phyloP scores from a whole-genome alignment of 345 rosid genomes.

The Clausena lansium region DNA sequence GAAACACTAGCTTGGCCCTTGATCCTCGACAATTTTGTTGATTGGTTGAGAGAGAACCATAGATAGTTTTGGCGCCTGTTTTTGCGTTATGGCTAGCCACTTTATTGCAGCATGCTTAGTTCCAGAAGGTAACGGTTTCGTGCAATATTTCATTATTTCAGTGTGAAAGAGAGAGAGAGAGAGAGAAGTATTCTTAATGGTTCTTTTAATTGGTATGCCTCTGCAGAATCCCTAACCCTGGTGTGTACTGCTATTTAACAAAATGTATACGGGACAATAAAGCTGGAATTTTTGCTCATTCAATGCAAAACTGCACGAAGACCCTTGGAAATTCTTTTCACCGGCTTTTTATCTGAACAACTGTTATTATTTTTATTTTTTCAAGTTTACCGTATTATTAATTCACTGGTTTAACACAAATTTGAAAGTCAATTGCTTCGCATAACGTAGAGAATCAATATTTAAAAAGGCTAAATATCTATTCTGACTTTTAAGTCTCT shows the following conservation, averaged over 20 bases:
- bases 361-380: background rate
- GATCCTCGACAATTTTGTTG: slow-evolving; percentile 53
- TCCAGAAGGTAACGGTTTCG: background rate
- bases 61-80: slow-evolving; percentile 22
- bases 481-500: background rate
- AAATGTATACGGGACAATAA: background rate
- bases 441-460: background rate
- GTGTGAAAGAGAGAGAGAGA: background rate
- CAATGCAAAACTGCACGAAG: background rate
- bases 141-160: background rate
- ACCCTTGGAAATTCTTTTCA: background rate
- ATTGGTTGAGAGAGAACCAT: slow-evolving; percentile 46
- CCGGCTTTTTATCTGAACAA: background rate
- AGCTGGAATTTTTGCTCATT: background rate
- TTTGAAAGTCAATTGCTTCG: background rate
- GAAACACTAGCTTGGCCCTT: slow-evolving; percentile 49
- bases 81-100: background rate
- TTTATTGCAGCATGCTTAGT: background rate
- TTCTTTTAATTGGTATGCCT: background rate
- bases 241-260: background rate
- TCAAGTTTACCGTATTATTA: too few relatives aligned
- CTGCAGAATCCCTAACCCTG: background rate
- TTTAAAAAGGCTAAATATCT: background rate
- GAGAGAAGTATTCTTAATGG: background rate
- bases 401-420: background rate